phyloP scores from a whole-genome alignment of 768 basidiomycete genomes.

The Amanita rimosa region DNA sequence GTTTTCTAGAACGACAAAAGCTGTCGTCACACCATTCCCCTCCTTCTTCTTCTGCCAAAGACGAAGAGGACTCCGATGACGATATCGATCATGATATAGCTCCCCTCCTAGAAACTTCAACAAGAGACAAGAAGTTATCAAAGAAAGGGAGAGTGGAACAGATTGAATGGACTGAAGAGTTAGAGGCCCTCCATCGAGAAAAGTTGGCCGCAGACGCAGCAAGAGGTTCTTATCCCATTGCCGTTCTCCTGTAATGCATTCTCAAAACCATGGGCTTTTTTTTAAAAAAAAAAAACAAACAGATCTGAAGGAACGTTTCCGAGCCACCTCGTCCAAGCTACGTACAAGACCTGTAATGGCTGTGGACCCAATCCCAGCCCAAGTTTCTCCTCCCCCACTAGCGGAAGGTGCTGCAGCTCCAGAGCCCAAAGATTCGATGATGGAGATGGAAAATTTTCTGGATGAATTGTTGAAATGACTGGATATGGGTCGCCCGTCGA shows the following conservation, averaged over 20 bases:
- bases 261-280: not conserved
- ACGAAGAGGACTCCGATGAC: slow-evolving; percentile 33
- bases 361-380: slow-evolving; percentile 12
- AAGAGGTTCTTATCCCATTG: slow-evolving; percentile 38
- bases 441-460: slow-evolving; percentile 60
- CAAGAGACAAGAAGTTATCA: slow-evolving; percentile 1
- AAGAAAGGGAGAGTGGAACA: slow-evolving; percentile 55
- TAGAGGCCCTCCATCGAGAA: slow-evolving; percentile 58
- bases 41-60: slow-evolving; percentile 19
- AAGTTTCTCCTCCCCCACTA: slow-evolving; percentile 45
- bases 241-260: not conserved
- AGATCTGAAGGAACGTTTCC: slow-evolving; percentile 53
- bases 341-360: slow-evolving; percentile 19
- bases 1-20: slow-evolving; percentile 55
- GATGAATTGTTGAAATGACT: slow-evolving; percentile 43
- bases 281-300: no score
- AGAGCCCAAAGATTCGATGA: slow-evolving; percentile 31
- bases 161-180: slow-evolving; percentile 57
- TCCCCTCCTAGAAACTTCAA: slow-evolving; percentile 36
- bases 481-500: no score
- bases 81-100: slow-evolving; percentile 51
- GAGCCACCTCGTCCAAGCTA: slow-evolving; percentile 41
- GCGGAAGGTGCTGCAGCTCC: slow-evolving; percentile 13
- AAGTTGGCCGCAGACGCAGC: slow-evolving; percentile 68
- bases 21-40: slow-evolving; percentile 27